A percentile compares a stretch with the other conserved stretches of the same genome.
Evolutionary conservation across 352 stramenopile species (phyloP).

Genomic region (Phytophthora boehmeriae): DNA sequence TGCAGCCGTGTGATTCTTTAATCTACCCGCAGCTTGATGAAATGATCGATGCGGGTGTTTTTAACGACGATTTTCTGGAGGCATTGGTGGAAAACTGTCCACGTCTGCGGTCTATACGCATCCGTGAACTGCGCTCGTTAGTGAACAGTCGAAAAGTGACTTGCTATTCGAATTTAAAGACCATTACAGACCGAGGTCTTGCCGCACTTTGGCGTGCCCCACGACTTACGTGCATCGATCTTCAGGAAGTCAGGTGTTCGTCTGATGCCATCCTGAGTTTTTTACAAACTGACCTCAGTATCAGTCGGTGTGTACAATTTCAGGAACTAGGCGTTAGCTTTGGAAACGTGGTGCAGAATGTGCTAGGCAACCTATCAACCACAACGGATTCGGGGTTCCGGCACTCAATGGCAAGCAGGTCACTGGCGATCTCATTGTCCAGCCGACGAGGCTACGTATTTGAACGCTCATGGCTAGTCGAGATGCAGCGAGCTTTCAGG

Average conservation of each 20-base stretch:
- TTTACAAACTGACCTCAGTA: background rate
- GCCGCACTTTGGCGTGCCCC: conserved; percentile 24
- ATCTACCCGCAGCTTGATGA: conserved; percentile 66
- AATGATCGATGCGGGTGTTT: conserved; percentile 60
- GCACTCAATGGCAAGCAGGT: conserved; percentile 1
- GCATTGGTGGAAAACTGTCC: conserved; percentile 31
- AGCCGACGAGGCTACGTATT: conserved; percentile 51
- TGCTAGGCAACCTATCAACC: conserved; percentile 31
- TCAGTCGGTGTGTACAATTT: conserved; percentile 24
- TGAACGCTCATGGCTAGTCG: conserved; percentile 33
- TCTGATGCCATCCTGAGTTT: conserved; percentile 30
- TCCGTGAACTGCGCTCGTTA: conserved; percentile 38
- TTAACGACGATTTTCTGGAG: conserved; percentile 49
- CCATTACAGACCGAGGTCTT: conserved; percentile 45
- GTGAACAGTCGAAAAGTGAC: conserved; percentile 25
- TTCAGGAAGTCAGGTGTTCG: conserved; percentile 47
- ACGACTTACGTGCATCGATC: conserved; percentile 32
- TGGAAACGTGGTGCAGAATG: conserved; percentile 36
- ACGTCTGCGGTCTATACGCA: conserved; percentile 33
- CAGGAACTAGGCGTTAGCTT: conserved; percentile 50
- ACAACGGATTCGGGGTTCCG: background rate
- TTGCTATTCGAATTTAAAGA: conserved; percentile 25
- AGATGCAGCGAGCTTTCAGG: conserved; percentile 29
- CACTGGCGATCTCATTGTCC: conserved; percentile 37
- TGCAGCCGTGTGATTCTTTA: conserved; percentile 48